A percentile compares a stretch with the other conserved stretches of the same genome.
Conservation (phyloP, 2,329 filamentous ascomycete species). For the Dactylellina parvicollis region DNA sequence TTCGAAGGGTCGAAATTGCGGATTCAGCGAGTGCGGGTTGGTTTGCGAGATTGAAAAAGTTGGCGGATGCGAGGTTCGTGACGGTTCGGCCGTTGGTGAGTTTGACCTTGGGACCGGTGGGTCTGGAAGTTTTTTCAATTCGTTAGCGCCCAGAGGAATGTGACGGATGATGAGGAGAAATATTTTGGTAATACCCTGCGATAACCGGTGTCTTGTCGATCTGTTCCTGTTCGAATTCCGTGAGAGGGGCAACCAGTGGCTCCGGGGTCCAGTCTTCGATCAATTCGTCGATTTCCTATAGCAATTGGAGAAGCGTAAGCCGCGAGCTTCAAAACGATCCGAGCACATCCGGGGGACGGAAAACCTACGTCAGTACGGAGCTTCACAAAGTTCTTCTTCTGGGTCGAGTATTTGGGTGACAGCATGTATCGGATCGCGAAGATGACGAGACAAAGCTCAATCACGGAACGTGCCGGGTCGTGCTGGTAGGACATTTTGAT, state of each 20-base stretch:
- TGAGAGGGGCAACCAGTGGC: conserved; percentile 80
- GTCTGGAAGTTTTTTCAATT: conserved; percentile 65
- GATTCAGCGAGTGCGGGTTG: conserved; percentile 95
- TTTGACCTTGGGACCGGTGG: conserved; percentile 89
- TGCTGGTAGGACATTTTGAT: conserved; percentile 98
- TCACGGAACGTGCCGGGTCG: conserved; percentile 89
- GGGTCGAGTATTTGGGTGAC: conserved; percentile 89
- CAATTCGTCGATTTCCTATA: conserved; percentile 89
- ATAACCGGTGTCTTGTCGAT: conserved; percentile 87
- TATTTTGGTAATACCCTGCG: conserved; percentile 72
- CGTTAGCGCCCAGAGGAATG: conserved; percentile 2
- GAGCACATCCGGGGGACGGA: background rate
- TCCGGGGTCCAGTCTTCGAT: conserved; percentile 97
- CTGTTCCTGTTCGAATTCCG: conserved; percentile 79
- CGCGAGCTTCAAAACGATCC: background rate
- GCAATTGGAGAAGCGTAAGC: conserved; percentile 37
- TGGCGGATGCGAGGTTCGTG: conserved; percentile 91
- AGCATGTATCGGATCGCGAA: conserved; percentile 95
- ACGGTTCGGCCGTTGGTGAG: conserved; percentile 82
- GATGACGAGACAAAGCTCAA: conserved; percentile 91
- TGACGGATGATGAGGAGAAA: background rate
- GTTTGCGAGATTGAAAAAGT: conserved; percentile 95
- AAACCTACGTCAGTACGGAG: conserved; percentile 77
- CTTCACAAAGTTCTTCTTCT: conserved; percentile 87
- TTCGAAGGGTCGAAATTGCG: conserved; percentile 90